Base-by-base conservation (phyloP, 1,284 basidiomycete genomes). In the Thecaphora thlaspeos region DNA sequence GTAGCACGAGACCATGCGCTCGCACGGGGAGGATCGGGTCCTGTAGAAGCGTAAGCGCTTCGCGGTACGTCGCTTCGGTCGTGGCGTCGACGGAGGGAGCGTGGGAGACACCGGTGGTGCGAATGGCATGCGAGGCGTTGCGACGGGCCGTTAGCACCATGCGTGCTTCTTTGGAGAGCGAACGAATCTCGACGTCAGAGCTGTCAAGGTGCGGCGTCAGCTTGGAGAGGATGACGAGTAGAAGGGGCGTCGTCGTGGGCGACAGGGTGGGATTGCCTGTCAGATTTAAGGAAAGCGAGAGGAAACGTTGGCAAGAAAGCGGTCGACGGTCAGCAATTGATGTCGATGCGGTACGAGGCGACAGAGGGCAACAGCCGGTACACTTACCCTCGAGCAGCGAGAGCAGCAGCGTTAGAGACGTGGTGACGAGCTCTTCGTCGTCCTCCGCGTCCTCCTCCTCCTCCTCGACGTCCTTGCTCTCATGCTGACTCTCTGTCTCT, bases 1-100 rank as follows among this genome's bases (percentile, higher is more conserved):
- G 48, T 0, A 77, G 57, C n/a, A 70, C 58, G 14, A 77, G 51
- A 0, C 94, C 94, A 76, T 97, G 92, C 0, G 91, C 93, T 41
- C 93, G 87, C 18, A 98, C 90, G n/a, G 94, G 94, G 11, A 97
- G 82, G 39, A 94, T 86, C 0, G 90, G 88, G 78, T 98, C 94
- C 78, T 93, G 88, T 4, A 97, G 81, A 21, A 94, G 83, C 64
- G 86, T 88, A 14, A 97, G 81, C 1, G 92, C 91, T 61, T 89
- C 88, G 70, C 90, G 89, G 76, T 96, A 97, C 12, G 55, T 69
- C 19, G 53, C 59, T 43, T 60, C 57, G 36, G 69, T 51, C 7
- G 69, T 32, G 18, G 39, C 43, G n/a, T 61, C 61, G 2, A 81
- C 80, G 22, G 23, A 34, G 36, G 41, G 8, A n/a, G n/a, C n/a